Evolutionary conservation across 495 filamentous ascomycete genomes (phyloP).

Genomic region (Parathielavia hyrcaniae): DNA sequence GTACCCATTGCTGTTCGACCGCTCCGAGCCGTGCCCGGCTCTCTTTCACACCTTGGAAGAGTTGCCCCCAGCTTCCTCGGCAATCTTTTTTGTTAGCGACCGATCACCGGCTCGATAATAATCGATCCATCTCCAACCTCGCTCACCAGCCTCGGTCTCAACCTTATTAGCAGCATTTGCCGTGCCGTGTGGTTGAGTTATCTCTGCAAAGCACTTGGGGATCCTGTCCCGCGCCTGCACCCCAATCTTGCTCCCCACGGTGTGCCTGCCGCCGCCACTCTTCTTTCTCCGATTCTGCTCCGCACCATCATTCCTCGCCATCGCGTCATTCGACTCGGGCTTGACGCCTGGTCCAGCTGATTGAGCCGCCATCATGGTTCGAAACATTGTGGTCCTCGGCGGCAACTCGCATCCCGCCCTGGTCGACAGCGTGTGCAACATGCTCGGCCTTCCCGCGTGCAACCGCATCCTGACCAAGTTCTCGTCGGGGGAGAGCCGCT

Average conservation of each 20-base stretch:
- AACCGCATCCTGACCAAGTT: slow-evolving; percentile 86
- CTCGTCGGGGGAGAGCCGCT: slow-evolving; percentile 86
- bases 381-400: slow-evolving; percentile 92
- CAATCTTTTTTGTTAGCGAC: slow-evolving; percentile 25
- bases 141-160: neutral
- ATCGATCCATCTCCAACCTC: slow-evolving; percentile 5
- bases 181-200: neutral
- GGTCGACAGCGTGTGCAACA: slow-evolving; percentile 76
- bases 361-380: slow-evolving; percentile 63
- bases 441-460: slow-evolving; percentile 77
- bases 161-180: slow-evolving; percentile 1
- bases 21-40: neutral
- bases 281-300: slow-evolving; percentile 12
- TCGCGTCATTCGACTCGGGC: slow-evolving; percentile 11
- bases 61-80: slow-evolving; percentile 25
- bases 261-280: slow-evolving; percentile 13
- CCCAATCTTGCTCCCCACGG: neutral
- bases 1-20: slow-evolving; percentile 11
- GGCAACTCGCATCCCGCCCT: slow-evolving; percentile 90
- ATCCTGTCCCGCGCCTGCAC: slow-evolving; percentile 14
- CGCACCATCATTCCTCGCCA: slow-evolving; percentile 5
- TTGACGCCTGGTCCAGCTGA: slow-evolving; percentile 29
- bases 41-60: neutral
- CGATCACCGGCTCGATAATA: slow-evolving; percentile 8
- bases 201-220: neutral